Percentiles rank a stretch among this genome's conserved stretches.
Evolutionary conservation across 2,329 filamentous ascomycete genomes (phyloP).

Genomic region (Diplodia seriata): DNA sequence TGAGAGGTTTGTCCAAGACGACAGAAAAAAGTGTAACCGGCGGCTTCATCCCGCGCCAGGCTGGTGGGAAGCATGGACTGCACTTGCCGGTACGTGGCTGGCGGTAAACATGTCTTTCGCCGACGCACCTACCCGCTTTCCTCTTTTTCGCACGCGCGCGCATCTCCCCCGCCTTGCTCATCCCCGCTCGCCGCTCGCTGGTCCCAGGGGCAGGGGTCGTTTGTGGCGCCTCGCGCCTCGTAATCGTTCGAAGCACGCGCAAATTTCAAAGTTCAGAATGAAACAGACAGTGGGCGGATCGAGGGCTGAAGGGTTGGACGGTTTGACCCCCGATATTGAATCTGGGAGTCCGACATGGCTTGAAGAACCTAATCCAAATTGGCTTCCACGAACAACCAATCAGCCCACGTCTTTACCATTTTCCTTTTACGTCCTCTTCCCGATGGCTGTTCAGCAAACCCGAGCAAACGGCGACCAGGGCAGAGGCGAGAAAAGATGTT

Average conservation of each 20-base stretch:
- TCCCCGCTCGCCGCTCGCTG: background rate
- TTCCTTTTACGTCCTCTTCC: background rate
- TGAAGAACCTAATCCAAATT: background rate
- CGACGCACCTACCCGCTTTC: conserved; percentile 3
- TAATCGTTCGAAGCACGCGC: background rate
- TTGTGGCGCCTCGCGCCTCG: background rate
- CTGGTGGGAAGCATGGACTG: background rate
- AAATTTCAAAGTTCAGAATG: background rate
- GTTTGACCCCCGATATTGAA: background rate
- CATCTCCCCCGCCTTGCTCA: background rate
- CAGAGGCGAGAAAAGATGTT: background rate
- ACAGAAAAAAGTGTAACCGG: background rate
- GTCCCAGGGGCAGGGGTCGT: background rate
- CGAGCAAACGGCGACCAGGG: background rate
- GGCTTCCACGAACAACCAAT: background rate
- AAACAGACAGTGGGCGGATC: background rate
- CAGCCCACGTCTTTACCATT: background rate
- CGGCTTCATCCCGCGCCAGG: background rate
- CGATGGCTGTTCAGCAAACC: background rate
- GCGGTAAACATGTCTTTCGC: background rate
- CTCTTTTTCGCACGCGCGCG: background rate
- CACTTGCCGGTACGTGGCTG: background rate
- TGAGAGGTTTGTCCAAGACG: background rate
- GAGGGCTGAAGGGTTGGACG: background rate
- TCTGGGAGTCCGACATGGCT: background rate